Evolutionary conservation across 371 early-diverging fungal species (phyloP).

Genomic region (Saksenaea oblongispora): DNA sequence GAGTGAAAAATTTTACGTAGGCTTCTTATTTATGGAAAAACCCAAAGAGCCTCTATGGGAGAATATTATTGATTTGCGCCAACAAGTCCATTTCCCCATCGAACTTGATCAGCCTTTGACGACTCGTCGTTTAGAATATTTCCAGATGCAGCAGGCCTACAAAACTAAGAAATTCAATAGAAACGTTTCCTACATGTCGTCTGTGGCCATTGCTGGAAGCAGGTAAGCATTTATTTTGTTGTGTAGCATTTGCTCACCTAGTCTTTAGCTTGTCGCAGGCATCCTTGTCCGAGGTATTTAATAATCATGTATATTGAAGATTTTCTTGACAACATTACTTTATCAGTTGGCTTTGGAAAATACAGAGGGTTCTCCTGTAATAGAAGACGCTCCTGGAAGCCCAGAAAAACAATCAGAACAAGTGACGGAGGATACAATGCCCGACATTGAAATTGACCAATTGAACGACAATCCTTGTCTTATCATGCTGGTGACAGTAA

Average conservation of each 20-base stretch:
- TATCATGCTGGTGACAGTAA: constrained; percentile 48
- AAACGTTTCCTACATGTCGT: constrained; percentile 24
- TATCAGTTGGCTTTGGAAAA: constrained; percentile 20
- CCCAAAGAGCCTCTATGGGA: constrained; percentile 50
- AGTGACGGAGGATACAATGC: neutral
- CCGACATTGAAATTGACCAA: constrained; percentile 51
- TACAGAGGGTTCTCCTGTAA: neutral
- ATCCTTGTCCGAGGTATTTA: constrained; percentile 24
- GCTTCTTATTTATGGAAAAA: constrained; percentile 49
- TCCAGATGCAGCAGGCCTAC: constrained; percentile 18
- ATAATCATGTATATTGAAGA: neutral
- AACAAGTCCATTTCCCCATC: constrained; percentile 11
- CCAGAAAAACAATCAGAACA: constrained; percentile 3
- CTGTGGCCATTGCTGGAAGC: constrained; percentile 31
- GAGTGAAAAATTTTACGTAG: constrained; percentile 41
- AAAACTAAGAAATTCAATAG: neutral
- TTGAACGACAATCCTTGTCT: constrained; percentile 67
- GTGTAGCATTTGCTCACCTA: neutral
- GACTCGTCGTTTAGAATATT: constrained; percentile 37
- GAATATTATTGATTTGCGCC: constrained; percentile 50
- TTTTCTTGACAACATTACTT: neutral
- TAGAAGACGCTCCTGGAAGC: neutral
- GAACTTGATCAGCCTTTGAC: constrained; percentile 32
- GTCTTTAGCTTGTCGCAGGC: constrained; percentile 27
- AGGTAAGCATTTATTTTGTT: constrained; percentile 22